These are phyloP conservation scores for Baorangia bicolor DNA, from an alignment of 768 basidiomycete genomes.

Conservation along the genomic window DNA sequence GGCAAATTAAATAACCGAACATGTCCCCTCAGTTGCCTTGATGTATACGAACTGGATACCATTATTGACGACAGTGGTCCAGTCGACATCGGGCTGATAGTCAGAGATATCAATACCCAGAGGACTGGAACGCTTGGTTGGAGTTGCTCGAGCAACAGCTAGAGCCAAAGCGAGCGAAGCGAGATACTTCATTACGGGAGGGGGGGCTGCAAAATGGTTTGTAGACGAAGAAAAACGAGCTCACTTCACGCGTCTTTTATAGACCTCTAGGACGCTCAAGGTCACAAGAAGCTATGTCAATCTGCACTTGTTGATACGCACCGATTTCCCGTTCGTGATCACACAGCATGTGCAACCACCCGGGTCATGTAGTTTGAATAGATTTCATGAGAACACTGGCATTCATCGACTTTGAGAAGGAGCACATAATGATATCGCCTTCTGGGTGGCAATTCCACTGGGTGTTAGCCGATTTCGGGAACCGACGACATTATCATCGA, in stretches of 20 bases:
- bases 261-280: background rate
- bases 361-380: background rate
- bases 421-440: background rate
- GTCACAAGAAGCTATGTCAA: background rate
- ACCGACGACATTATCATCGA: background rate
- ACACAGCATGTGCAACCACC: slow-evolving; percentile 13
- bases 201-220: background rate
- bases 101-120: slow-evolving; percentile 57
- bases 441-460: too few species aligned
- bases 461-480: background rate
- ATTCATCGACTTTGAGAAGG: background rate
- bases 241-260: slow-evolving; percentile 11
- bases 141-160: slow-evolving; percentile 14
- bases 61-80: slow-evolving; percentile 49
- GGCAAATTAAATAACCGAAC: slow-evolving; percentile 29
- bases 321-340: slow-evolving; percentile 3
- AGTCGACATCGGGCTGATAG: slow-evolving; percentile 50
- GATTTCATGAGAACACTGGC: slow-evolving; percentile 2
- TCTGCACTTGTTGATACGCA: background rate
- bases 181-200: slow-evolving; percentile 21
- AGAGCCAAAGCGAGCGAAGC: slow-evolving; percentile 15
- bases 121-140: slow-evolving; percentile 37
- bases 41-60: slow-evolving; percentile 59
- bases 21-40: slow-evolving; percentile 67
- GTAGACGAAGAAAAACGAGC: background rate